phyloP scores from a whole-genome alignment of 2,329 filamentous ascomycete species.

The Septoria petroselini region DNA sequence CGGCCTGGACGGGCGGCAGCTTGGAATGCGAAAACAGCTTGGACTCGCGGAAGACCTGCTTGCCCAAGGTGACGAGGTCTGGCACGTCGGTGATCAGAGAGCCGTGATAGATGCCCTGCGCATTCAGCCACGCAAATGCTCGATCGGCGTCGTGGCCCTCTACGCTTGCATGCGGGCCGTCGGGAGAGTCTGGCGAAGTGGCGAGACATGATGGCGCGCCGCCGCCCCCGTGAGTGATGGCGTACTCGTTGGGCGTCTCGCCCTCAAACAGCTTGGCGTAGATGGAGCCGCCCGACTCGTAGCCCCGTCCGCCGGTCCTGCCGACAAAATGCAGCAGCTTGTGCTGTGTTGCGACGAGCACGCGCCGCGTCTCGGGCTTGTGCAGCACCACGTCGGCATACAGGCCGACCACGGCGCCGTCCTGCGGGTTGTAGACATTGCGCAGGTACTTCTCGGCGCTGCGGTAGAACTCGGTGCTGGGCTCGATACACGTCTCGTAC shows the following conservation, averaged over 20 bases:
- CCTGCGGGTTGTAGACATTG: constrained; percentile 73
- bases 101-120: constrained; percentile 85
- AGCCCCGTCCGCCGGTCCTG: constrained; percentile 65
- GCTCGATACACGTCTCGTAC: constrained; percentile 93
- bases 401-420: constrained; percentile 79
- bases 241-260: constrained; percentile 74
- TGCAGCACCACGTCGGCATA: constrained; percentile 73
- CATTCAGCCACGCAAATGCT: constrained; percentile 85
- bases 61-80: constrained; percentile 63
- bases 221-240: constrained; percentile 60
- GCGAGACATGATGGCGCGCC: constrained; percentile 65
- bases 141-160: constrained; percentile 51
- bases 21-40: constrained; percentile 73
- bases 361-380: constrained; percentile 68
- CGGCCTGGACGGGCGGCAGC: constrained; percentile 65
- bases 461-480: constrained; percentile 88
- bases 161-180: constrained; percentile 43
- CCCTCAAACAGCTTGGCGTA: constrained; percentile 85
- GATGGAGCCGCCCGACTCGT: constrained; percentile 72
- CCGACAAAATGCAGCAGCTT: constrained; percentile 79
- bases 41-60: constrained; percentile 72
- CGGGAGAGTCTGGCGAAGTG: constrained; percentile 68
- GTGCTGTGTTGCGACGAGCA: constrained; percentile 75
- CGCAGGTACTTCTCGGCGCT: constrained; percentile 92
- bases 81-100: constrained; percentile 60